Conservation (phyloP, 1,139 yeast genomes). For the Yamadazyma sp. region DNA sequence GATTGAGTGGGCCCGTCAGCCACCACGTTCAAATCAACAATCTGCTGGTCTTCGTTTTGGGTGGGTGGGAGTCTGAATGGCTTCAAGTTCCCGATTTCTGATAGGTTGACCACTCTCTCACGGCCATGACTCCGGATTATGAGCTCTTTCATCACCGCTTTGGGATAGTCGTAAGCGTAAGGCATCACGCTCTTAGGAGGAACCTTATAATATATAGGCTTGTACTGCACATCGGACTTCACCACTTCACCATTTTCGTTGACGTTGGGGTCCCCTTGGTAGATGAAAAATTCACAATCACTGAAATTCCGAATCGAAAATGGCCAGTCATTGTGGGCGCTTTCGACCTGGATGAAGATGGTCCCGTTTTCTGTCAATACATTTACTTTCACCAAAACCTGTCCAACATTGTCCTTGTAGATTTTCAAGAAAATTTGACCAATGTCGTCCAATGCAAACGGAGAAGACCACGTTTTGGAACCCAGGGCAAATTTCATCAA, state of each 20-base stretch:
- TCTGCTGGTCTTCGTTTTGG: conserved; percentile 40
- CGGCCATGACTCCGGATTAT: conserved; percentile 70
- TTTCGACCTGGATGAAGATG: conserved; percentile 69
- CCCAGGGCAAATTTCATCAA: conserved; percentile 59
- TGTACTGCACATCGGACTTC: conserved; percentile 50
- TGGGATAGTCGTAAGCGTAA: conserved; percentile 96
- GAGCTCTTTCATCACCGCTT: conserved; percentile 81
- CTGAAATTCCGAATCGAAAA: conserved; percentile 88
- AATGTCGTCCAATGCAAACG: conserved; percentile 78
- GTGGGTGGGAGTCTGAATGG: conserved; percentile 77
- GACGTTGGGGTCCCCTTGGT: conserved; percentile 81
- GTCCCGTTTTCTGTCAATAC: conserved; percentile 79
- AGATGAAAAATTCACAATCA: conserved; percentile 77
- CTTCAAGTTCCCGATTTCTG: conserved; percentile 87
- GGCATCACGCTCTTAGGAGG: conserved; percentile 97
- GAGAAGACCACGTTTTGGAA: conserved; percentile 79
- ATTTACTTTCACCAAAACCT: conserved; percentile 68
- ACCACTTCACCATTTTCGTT: conserved; percentile 69
- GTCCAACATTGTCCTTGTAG: conserved; percentile 61
- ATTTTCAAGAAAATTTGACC: conserved; percentile 81
- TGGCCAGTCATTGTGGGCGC: conserved; percentile 87
- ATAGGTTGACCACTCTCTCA: conserved; percentile 78
- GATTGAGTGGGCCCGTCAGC: conserved; percentile 98
- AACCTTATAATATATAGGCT: conserved; percentile 72
- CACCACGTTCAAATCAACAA: conserved; percentile 85